phyloP scores from a whole-genome alignment of 129 eudicot species.

The Flaveria robusta region DNA sequence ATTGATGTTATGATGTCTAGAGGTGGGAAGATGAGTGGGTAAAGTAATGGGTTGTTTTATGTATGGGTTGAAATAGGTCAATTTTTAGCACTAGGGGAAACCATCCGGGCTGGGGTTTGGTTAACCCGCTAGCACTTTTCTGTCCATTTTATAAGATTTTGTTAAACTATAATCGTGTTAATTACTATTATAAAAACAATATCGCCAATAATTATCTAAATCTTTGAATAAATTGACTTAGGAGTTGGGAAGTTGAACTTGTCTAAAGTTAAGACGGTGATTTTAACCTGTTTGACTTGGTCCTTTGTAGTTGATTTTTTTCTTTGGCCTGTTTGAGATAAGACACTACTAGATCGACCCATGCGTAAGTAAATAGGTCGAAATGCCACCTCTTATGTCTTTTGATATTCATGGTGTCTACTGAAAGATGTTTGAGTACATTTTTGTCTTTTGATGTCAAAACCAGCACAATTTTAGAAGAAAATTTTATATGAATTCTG shows the following conservation, averaged over 20 bases:
- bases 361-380: neutral
- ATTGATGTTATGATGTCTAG: neutral
- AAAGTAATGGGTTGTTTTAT: neutral
- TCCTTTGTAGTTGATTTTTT: neutral
- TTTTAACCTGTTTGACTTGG: neutral
- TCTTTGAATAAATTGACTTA: no score
- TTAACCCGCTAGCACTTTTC: neutral
- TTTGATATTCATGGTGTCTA: neutral
- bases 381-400: neutral
- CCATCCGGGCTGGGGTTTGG: neutral
- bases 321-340: neutral
- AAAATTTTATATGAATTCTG: neutral
- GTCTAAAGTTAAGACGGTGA: neutral
- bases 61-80: neutral
- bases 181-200: neutral
- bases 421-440: neutral
- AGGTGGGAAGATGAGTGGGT: neutral
- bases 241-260: neutral
- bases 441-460: slow-evolving; percentile 10
- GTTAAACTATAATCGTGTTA: neutral
- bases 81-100: neutral
- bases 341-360: neutral
- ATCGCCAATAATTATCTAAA: no score
- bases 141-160: neutral
- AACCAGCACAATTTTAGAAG: neutral